Base-by-base conservation (phyloP, 2,329 filamentous ascomycete species). In the Botrytis porri region DNA sequence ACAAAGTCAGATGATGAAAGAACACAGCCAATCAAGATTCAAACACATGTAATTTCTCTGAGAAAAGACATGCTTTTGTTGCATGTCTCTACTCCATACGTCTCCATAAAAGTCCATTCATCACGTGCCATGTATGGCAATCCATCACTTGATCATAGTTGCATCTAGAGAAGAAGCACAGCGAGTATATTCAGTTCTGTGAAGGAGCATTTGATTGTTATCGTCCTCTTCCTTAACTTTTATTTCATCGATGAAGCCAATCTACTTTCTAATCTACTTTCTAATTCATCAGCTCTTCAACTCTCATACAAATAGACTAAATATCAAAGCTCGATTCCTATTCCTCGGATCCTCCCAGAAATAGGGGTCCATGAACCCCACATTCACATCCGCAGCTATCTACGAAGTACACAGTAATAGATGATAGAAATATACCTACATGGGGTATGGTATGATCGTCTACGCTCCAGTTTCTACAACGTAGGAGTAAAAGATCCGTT, bases 401-500 rank as follows among this genome's bases (percentile, higher is more conserved):
- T 37, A 22, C 43, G 22, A 4, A 6, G n/a, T n/a, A n/a, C n/a
- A n/a, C n/a, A 22, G 43, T 48, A 48, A 9, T 37, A 4, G 37
- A 37, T 37, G 7, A 48, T 48, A 25, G 20, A 48, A 29, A 37
- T 18, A 61, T 9, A 39, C 18, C 14, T 29, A 14, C 48, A n/a
- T 54, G 48, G 48, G 41, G 18, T 48, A n/a, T n/a, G 35, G 59
- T n/a, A 61, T 61, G 59, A 62, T 62, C 22, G 35, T 39, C 22
- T n/a, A 9, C 5, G 37, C 60, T 39, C 25, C 25, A 62, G 7
- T 39, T 25, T 39, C 37, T 39, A 29, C 2, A 57, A 57, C 14
- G 51, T 57, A 62, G 60, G 60, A 62, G 60, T 62, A 62, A 41
- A 62, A 62, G 60, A 62, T 62, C 60, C 60, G 60, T n/a, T 39